Evolutionary conservation across 1,139 yeast species (phyloP).

Genomic region (Yamadazyma jaroonii): DNA sequence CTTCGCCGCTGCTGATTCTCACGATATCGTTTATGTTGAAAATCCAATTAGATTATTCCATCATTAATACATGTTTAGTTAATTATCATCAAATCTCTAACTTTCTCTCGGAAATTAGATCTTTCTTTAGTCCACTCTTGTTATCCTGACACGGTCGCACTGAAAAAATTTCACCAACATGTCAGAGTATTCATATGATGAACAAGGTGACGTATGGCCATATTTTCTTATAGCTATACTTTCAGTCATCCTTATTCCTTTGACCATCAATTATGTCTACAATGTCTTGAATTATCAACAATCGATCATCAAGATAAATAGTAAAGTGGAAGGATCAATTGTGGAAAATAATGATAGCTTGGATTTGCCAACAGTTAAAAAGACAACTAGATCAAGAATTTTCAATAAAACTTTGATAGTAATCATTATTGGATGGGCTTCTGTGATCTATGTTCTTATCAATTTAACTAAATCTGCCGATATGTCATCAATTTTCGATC

Average conservation of each 20-base stretch:
- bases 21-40: constrained; percentile 84
- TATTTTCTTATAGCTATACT: constrained; percentile 79
- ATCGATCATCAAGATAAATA: constrained; percentile 17
- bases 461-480: constrained; percentile 48
- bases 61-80: constrained; percentile 47
- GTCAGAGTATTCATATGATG: constrained; percentile 77
- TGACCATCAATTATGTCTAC: constrained; percentile 50
- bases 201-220: constrained; percentile 94
- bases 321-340: constrained; percentile 34
- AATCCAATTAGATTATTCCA: constrained; percentile 97
- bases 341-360: constrained; percentile 25
- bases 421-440: constrained; percentile 66
- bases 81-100: too few species aligned
- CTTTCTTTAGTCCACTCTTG: too few species aligned
- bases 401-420: constrained; percentile 46
- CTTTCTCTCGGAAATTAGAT: too few species aligned
- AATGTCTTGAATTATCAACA: constrained; percentile 22
- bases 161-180: constrained; percentile 7
- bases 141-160: too few species aligned
- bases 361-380: constrained; percentile 25
- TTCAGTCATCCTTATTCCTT: constrained; percentile 60
- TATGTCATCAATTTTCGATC: constrained; percentile 65
- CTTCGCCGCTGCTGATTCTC: constrained; percentile 89
- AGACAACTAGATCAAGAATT: constrained; percentile 36
- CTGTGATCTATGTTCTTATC: constrained; percentile 50